Base-by-base conservation (phyloP, 208 protist genomes). In the Trypanosoma conorhini region DNA sequence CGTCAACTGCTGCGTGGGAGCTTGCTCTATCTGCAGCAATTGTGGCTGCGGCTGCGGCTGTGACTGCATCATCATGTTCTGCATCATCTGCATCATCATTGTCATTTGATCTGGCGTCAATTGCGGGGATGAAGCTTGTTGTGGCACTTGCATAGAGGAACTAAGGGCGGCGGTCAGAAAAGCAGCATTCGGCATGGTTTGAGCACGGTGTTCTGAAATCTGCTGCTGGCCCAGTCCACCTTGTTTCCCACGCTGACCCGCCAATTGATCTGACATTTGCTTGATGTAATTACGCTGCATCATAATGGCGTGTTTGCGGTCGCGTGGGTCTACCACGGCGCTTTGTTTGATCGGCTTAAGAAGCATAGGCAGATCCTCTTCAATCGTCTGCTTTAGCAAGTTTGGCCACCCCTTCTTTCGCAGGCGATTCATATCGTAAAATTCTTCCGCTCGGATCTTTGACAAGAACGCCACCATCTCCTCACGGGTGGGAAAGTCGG, bases 341-440 rank as follows among this genome's bases (percentile, higher is more conserved):
- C 71, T 71, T 48, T 86, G 59, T 69, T 93, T 88, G 33, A 93
- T 76, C 1, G 89, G 89, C 50, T 90, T 77, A 40, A 96, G 76
- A 48, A 96, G 67, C 58, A 51, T 74, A 9, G 91, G 88, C 22
- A 96, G 76, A 30, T 93, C 84, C 30, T 56, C 54, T 7, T 96
- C 88, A 13, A 92, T 78, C 54, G 74, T 70, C 33, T 67, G 65
- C 71, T 85, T 83, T 22, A 92, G 62, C n/a, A 72, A 17, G 0
- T 72, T 52, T 52, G 91, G 75, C 82, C 81, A 89, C 0, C 76
- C 56, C 42, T 79, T 70, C 40, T 79, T 85, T 60, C 69, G 76
- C 21, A 91, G 66, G 60, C 80, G 87, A 35, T 88, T 71, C 26
- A 89, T 76, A 35, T 86, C 77, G 13, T 79, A 84, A 65, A 91